These are phyloP conservation scores for Aspergillus fructus DNA, from an alignment of 2,329 filamentous ascomycete species.

Conservation along the genomic window DNA sequence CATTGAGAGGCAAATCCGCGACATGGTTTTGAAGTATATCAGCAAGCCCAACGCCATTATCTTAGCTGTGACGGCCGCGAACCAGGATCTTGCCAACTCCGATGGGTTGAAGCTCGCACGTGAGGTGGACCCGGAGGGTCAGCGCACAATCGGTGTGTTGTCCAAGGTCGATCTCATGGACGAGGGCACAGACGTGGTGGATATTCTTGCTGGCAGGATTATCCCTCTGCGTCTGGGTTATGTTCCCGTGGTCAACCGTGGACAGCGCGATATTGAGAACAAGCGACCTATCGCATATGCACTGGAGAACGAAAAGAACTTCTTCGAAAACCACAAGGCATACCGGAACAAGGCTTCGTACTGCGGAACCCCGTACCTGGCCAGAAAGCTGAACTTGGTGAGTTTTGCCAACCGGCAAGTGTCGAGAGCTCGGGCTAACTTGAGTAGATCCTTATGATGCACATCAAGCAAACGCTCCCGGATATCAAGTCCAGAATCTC, in stretches of 20 bases:
- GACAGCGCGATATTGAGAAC: slow-evolving; percentile 97
- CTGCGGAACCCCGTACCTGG: slow-evolving; percentile 95
- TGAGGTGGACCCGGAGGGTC: slow-evolving; percentile 95
- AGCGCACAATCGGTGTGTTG: slow-evolving; percentile 95
- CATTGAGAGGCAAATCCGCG: slow-evolving; percentile 93
- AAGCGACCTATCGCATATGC: slow-evolving; percentile 91
- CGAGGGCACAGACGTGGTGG: slow-evolving; percentile 95
- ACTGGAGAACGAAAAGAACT: slow-evolving; percentile 90
- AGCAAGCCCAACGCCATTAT: slow-evolving; percentile 98
- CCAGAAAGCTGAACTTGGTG: slow-evolving; percentile 88
- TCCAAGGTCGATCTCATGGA: slow-evolving; percentile 99
- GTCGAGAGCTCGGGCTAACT: slow-evolving; percentile 24
- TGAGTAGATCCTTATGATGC: slow-evolving; percentile 91
- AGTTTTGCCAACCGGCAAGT: background rate
- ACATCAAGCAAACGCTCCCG: slow-evolving; percentile 98
- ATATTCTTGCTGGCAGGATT: slow-evolving; percentile 95
- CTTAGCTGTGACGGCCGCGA: slow-evolving; percentile 91
- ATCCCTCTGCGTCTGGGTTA: slow-evolving; percentile 94
- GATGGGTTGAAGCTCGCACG: slow-evolving; percentile 94
- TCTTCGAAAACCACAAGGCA: slow-evolving; percentile 97
- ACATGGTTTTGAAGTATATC: slow-evolving; percentile 99
- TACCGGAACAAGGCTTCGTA: slow-evolving; percentile 98
- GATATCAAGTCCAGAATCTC: slow-evolving; percentile 97
- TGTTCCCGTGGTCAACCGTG: slow-evolving; percentile 95
- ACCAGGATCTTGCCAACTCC: slow-evolving; percentile 97